Base-by-base conservation (phyloP, 1,284 basidiomycete species). In the Xerocomus nothofagi region DNA sequence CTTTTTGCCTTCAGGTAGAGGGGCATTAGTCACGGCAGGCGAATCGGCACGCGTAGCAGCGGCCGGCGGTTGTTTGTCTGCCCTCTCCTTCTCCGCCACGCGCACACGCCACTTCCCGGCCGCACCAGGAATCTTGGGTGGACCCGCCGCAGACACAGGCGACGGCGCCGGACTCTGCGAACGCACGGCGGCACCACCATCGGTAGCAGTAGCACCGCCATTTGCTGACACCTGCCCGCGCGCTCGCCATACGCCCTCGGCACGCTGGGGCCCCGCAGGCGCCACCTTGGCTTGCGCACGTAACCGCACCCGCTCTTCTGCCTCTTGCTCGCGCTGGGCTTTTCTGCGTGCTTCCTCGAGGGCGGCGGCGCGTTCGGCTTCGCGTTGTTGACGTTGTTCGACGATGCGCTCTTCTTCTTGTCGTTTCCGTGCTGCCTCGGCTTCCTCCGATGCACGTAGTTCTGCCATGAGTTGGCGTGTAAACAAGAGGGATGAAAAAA, bases 311-410 rank as follows among this genome's bases (percentile, higher is more conserved):
- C 81, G 80, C 14, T 77, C 77, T 60, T 82, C 78, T 0, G 90
- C 91, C 61, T 93, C 93, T 46, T 90, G 88, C 64, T 93, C 92
- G 52, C 88, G 81, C 62, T 86, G 80, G n/a, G 68, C 71, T 61
- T 86, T 88, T 40, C 76, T 70, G 18, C 78, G 78, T 3, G 80
- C 81, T 32, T 77, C 68, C 58, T 91, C 88, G 18, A 66, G 39
- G 1, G 76, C 77, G 39, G 78, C 80, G 10, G 76, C 77, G 39
- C 88, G 85, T 61, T 93, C 86, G 32, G 68, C 76, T 46, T 90
- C 86, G 49, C 89, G 81, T 53, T 77, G 67, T 55, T 78, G 80
- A 52, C 88, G 84, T 32, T 74, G 60, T 14, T 76, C 79, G 7
- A 70, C 72, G 0, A 62, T 57, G 39, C 76, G 77, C 56, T 82